These are phyloP conservation scores for Scopulariopsis brevicaulis DNA, from an alignment of 2,329 filamentous ascomycete genomes.

Conservation along the genomic window DNA sequence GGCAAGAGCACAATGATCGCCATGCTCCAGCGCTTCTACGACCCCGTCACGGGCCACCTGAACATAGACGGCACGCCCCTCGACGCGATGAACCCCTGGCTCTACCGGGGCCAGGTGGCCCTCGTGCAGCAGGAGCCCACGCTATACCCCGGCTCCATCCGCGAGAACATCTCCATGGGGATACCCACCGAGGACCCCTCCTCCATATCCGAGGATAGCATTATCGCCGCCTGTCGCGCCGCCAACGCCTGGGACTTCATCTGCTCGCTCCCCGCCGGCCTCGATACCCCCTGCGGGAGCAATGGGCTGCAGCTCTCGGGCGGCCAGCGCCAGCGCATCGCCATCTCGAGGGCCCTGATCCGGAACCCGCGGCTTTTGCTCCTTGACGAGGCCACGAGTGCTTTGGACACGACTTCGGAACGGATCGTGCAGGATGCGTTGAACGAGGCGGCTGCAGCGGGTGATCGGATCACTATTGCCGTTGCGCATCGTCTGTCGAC, in stretches of 20 bases:
- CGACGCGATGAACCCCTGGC: constrained; percentile 14
- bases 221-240: constrained; percentile 37
- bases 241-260: constrained; percentile 49
- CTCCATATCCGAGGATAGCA: constrained; percentile 27
- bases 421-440: constrained; percentile 53
- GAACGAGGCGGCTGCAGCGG: constrained; percentile 21
- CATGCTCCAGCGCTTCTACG: constrained; percentile 32
- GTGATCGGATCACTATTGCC: constrained; percentile 42
- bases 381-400: constrained; percentile 62
- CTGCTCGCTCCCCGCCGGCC: constrained; percentile 43
- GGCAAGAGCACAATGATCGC: constrained; percentile 50
- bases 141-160: constrained; percentile 37
- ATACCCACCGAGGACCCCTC: not conserved
- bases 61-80: constrained; percentile 15
- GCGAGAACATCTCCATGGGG: constrained; percentile 42
- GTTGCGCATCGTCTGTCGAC: constrained; percentile 51
- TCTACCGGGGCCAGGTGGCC: constrained; percentile 20
- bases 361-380: constrained; percentile 55
- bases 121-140: constrained; percentile 29
- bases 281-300: constrained; percentile 52
- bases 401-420: constrained; percentile 55
- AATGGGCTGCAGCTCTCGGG: constrained; percentile 59
- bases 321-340: constrained; percentile 60
- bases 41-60: constrained; percentile 20
- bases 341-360: constrained; percentile 61